Base-by-base conservation (phyloP, 257 asterid genomes). In the Gynochthodes officinalis region DNA sequence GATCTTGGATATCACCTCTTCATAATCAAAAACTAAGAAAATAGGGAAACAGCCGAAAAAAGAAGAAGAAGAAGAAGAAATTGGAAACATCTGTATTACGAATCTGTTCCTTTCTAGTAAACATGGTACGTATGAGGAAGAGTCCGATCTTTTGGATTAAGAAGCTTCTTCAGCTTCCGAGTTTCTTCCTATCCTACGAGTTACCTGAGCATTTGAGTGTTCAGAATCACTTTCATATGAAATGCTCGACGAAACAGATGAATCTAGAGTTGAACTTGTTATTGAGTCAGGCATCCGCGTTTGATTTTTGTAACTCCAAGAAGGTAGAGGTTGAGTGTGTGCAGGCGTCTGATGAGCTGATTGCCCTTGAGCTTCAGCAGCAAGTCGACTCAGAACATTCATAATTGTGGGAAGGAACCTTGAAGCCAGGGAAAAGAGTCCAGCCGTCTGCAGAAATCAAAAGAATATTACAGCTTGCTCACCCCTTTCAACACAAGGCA, bases 331-430 rank as follows among this genome's bases (percentile, higher is more conserved):
- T 44, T 54, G 84, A 54, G 82, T 5, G 28, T 67, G 67, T 46
- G 40, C 71, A 42, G 80, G 64, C 4, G 75, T 74, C 48, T 25
- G 76, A 14, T 77, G 23, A 70, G 79, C 27, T 9, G 66, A 52
- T 23, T 12, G 52, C 42, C 83, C 83, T 37, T 58, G 79, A 46
- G 75, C 79, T 69, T 68, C 83, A 44, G 74, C 62, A 73, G 78
- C 81, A 21, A 89, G 83, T 60, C 81, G 77, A 40, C 73, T 75
- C 40, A 86, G 71, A 67, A 89, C 74, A 67, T 80, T 82, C 83
- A 74, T 74, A 53, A 85, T 63, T 12, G 88, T 73, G 1, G 88
- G 90, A 48, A 86, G 72, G 82, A 83, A 85, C 76, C 82, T 78
- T 52, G 86, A 77, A 21, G 90, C 80, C 69, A 86, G 70, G 27